phyloP scores from a whole-genome alignment of 2,329 filamentous ascomycete genomes.

The Dothideomycetes sp. region DNA sequence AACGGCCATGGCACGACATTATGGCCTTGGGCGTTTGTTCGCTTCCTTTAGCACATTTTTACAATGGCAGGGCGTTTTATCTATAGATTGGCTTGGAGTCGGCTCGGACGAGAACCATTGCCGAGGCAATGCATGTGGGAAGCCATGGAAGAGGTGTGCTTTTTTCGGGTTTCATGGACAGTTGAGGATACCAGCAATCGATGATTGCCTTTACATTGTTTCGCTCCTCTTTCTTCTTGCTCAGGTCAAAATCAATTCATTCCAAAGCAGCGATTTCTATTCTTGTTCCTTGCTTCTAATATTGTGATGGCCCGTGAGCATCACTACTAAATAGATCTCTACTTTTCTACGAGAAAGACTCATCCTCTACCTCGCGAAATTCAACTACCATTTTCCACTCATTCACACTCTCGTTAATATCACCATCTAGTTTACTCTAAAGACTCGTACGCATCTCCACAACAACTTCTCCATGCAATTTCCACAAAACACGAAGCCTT shows the following conservation, averaged over 20 bases:
- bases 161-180: slow-evolving; percentile 1
- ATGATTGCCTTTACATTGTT: slow-evolving; percentile 6
- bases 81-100: slow-evolving; percentile 13
- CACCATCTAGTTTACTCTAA: too few relatives aligned
- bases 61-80: slow-evolving; percentile 7
- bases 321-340: slow-evolving; percentile 11
- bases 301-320: too few relatives aligned
- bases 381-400: neutral
- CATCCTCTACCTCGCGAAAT: slow-evolving; percentile 3
- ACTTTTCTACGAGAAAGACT: slow-evolving; percentile 2
- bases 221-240: slow-evolving; percentile 8
- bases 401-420: neutral
- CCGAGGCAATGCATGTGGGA: slow-evolving; percentile 5
- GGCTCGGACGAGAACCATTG: slow-evolving; percentile 2
- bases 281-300: slow-evolving; percentile 11
- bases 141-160: neutral
- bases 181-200: slow-evolving; percentile 8
- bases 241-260: too few relatives aligned
- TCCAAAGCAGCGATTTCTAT: slow-evolving; percentile 6
- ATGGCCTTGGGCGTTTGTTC: slow-evolving; percentile 6
- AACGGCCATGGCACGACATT: slow-evolving; percentile 7
- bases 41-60: slow-evolving; percentile 7
- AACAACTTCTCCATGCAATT: neutral
- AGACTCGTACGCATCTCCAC: too few relatives aligned
- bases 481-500: neutral